Evolutionary conservation across 192 early-diverging fungal species (phyloP).

Genomic region (Geranomyces michiganensis): DNA sequence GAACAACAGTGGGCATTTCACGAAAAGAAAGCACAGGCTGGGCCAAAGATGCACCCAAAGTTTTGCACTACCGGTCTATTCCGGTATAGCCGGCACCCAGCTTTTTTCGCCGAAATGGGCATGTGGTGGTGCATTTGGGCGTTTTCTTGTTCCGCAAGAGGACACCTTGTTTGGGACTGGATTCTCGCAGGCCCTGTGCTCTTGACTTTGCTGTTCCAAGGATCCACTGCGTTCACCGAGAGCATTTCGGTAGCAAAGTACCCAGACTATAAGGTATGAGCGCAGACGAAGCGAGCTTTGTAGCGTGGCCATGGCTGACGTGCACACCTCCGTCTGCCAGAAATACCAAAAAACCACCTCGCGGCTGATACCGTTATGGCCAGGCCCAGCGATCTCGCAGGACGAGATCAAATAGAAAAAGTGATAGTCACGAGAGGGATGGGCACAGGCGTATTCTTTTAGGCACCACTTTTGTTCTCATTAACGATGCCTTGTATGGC

Average conservation of each 20-base stretch:
- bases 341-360: slow-evolving; percentile 62
- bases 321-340: neutral
- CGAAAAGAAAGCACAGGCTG: slow-evolving; percentile 40
- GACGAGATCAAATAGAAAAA: no score
- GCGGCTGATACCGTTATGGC: slow-evolving; percentile 58
- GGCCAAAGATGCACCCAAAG: slow-evolving; percentile 51
- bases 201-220: slow-evolving; percentile 73
- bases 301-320: neutral
- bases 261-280: slow-evolving; percentile 65
- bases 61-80: slow-evolving; percentile 79
- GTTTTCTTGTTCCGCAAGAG: slow-evolving; percentile 23
- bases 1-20: slow-evolving; percentile 79
- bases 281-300: neutral
- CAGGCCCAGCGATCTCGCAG: slow-evolving; percentile 7
- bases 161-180: slow-evolving; percentile 48
- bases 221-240: slow-evolving; percentile 49
- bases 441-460: neutral
- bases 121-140: slow-evolving; percentile 57
- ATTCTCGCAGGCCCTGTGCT: slow-evolving; percentile 49
- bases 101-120: slow-evolving; percentile 76
- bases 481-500: slow-evolving; percentile 57
- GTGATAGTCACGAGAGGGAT: no score
- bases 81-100: slow-evolving; percentile 76
- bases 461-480: slow-evolving; percentile 36
- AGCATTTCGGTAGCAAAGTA: slow-evolving; percentile 70